Evolutionary conservation across 129 eudicot species (phyloP), one percentile per base, ranked within the genome.

Genomic region (Apium graveolens): DNA sequence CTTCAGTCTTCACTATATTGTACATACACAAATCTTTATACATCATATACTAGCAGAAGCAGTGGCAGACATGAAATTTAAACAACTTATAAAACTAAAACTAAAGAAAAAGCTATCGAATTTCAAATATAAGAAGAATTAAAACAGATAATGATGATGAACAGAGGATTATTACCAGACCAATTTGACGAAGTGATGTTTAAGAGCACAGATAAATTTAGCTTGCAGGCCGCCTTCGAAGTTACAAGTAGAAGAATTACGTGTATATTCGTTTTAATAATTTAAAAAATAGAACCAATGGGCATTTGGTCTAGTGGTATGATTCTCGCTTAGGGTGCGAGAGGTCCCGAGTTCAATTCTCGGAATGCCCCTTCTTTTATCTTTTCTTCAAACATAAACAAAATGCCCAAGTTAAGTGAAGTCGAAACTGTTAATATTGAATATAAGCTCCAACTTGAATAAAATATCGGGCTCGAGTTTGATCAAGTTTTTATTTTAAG

Each of bases 271-370:
- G n/a, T n/a, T n/a, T n/a, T n/a, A n/a, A n/a, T n/a, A n/a, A n/a
- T n/a, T n/a, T n/a, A n/a, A n/a, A n/a, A n/a, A n/a, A n/a, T n/a
- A n/a, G n/a, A n/a, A n/a, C n/a, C n/a, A n/a, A n/a, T n/a, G n/a
- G n/a, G n/a, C 96, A 90, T 92, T 92, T 90, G 97, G 97, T 92
- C 97, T 90, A 90, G 96, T 90, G 97, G 96, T 88, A 92, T 92
- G 97, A 92, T 92, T 92, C 97, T 92, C 97, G 93, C 97, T 92
- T 92, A 85, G 96, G 96, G 97, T 92, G 97, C 93, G 96, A 92
- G 97, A 92, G 97, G 96, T 90, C 96, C 97, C 97, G 97, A 90
- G 96, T 92, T 92, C 96, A 86, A 92, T 92, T 92, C 96, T 92
- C 96, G 97, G 96, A 90, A 92, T 90, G 97, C 96, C 96, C 96